These are phyloP conservation scores for Hirsutella minnesotensis DNA, from an alignment of 2,329 filamentous ascomycete species.

Conservation along the genomic window DNA sequence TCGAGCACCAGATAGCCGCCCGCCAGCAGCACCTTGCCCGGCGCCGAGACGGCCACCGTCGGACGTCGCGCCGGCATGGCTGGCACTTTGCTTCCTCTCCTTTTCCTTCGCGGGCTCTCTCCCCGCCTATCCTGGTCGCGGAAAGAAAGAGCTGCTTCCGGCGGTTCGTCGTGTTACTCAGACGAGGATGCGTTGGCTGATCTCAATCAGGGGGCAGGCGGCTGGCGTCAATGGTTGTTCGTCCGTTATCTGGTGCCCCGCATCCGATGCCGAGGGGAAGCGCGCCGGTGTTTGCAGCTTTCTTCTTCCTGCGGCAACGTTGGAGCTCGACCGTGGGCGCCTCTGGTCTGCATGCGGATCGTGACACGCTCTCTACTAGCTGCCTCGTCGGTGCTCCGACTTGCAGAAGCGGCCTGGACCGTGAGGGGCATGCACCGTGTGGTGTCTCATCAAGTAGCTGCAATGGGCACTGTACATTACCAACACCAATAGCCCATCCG, in stretches of 20 bases:
- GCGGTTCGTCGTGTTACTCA: too few species aligned
- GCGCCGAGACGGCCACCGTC: slow-evolving; percentile 64
- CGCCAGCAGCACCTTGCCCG: slow-evolving; percentile 89
- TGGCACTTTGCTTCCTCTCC: too few species aligned
- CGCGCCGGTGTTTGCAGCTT: not conserved
- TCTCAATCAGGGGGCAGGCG: too few species aligned
- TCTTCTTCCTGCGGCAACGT: not conserved
- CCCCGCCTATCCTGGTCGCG: too few species aligned
- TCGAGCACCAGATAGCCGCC: slow-evolving; percentile 94
- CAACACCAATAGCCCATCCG: too few species aligned
- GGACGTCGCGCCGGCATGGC: slow-evolving; percentile 11
- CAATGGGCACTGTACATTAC: too few species aligned
- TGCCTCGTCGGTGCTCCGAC: not conserved
- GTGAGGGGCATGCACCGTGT: not conserved
- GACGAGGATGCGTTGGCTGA: too few species aligned
- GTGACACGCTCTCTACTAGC: not conserved
- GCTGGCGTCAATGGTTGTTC: too few species aligned
- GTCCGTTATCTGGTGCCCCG: too few species aligned
- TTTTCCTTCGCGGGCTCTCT: not conserved
- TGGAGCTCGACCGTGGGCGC: not conserved
- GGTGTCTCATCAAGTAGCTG: too few species aligned
- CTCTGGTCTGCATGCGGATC: not conserved
- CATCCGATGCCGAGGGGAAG: too few species aligned
- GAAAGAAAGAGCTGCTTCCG: too few species aligned
- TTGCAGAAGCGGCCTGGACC: not conserved